Conservation (phyloP, 257 asterid species). For the Cynanchum wilfordii region DNA sequence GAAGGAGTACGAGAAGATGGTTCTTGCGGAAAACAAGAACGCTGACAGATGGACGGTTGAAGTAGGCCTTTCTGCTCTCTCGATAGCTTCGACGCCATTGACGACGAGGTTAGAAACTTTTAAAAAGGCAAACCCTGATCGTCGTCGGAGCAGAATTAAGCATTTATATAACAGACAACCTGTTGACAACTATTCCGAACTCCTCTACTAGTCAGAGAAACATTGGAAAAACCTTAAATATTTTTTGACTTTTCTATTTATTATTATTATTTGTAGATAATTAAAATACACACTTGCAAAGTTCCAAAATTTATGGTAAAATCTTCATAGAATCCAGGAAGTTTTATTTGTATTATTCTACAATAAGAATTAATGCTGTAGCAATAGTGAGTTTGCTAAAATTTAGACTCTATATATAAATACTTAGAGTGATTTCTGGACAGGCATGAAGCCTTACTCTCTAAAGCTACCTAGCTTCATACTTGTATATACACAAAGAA, state of each 20-base stretch:
- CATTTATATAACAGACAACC: too few species aligned
- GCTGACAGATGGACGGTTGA: constrained; percentile 69
- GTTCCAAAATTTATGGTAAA: too few species aligned
- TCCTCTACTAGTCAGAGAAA: too few species aligned
- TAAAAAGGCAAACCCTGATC: too few species aligned
- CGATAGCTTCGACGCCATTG: constrained; percentile 32
- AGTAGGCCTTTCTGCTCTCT: constrained; percentile 69
- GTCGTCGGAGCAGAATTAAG: too few species aligned
- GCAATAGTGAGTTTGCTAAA: not conserved
- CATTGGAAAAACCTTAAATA: too few species aligned
- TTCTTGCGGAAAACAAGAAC: constrained; percentile 59
- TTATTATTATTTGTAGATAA: too few species aligned
- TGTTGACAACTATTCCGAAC: too few species aligned
- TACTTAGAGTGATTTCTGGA: not conserved
- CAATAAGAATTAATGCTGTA: too few species aligned
- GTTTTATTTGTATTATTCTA: not conserved
- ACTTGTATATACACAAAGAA: not conserved
- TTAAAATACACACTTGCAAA: too few species aligned
- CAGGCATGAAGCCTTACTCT: not conserved
- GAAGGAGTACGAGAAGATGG: constrained; percentile 78
- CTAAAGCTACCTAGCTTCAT: not conserved
- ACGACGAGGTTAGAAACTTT: constrained; percentile 51
- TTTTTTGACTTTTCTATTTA: too few species aligned
- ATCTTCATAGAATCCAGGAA: not conserved
- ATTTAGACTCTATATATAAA: not conserved